These are phyloP conservation scores for Clavispora asparagi DNA, from an alignment of 805 yeast genomes.

Conservation along the genomic window DNA sequence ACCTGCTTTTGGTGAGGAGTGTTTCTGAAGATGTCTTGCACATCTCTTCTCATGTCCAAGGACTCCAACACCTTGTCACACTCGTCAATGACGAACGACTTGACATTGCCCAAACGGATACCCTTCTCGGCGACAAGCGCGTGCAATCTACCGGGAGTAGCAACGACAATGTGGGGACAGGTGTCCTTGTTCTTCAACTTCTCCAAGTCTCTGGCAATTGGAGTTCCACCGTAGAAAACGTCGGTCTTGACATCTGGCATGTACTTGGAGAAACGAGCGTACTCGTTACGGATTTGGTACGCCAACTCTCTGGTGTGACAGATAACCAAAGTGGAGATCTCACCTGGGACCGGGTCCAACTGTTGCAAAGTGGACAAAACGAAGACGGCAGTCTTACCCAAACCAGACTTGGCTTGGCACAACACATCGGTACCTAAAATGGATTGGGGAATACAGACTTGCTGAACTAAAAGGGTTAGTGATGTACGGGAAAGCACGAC, in stretches of 20 bases:
- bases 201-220: conserved; percentile 80
- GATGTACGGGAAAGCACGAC: not conserved
- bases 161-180: conserved; percentile 94
- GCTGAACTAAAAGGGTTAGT: conserved; percentile 62
- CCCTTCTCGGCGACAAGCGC: conserved; percentile 91
- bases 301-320: conserved; percentile 99
- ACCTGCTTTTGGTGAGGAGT: conserved; percentile 99
- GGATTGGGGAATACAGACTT: conserved; percentile 96
- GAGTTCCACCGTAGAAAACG: conserved; percentile 95
- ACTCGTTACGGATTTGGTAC: conserved; percentile 95
- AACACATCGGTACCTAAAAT: conserved; percentile 95
- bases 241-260: conserved; percentile 97
- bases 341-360: conserved; percentile 96
- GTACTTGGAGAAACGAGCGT: conserved; percentile 94
- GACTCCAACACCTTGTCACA: conserved; percentile 96
- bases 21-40: conserved; percentile 94
- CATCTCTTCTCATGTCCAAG: conserved; percentile 94
- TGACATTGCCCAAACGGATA: conserved; percentile 80
- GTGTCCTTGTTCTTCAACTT: conserved; percentile 86
- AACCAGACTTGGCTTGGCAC: conserved; percentile 99
- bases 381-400: conserved; percentile 98
- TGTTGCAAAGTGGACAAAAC: conserved; percentile 95
- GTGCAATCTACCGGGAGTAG: conserved; percentile 96
- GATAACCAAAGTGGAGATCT: conserved; percentile 86
- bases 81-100: conserved; percentile 94